Evolutionary conservation across 345 rosid genomes (phyloP).

Genomic region (Hypericum perforatum): DNA sequence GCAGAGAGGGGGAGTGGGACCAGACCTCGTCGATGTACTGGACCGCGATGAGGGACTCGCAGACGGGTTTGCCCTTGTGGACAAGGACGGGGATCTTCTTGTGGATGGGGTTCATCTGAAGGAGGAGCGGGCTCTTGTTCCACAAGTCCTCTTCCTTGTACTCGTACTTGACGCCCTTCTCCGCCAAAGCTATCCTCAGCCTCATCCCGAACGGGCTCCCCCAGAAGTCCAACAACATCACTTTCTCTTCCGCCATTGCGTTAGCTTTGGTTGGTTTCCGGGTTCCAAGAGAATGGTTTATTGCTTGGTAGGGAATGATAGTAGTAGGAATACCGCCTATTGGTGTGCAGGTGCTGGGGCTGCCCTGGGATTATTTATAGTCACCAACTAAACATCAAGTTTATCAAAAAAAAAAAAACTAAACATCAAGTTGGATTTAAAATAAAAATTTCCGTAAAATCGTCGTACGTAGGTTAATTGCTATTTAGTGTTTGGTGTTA

Average conservation of each 20-base stretch:
- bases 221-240: slow-evolving; percentile 1
- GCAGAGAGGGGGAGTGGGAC: not conserved
- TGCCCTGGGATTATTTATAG: no score
- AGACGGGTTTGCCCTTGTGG: slow-evolving; percentile 3
- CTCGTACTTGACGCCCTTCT: slow-evolving; percentile 6
- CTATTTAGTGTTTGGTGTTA: no score
- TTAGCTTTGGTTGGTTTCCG: no score
- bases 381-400: no score
- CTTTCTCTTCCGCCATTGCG: not conserved
- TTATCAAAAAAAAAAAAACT: no score
- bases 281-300: no score
- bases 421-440: no score
- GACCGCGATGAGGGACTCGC: not conserved
- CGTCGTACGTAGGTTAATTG: no score
- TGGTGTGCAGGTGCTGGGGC: no score
- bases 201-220: slow-evolving; percentile 2
- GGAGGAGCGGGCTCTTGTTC: slow-evolving; percentile 1
- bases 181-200: not conserved
- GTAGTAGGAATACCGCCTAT: no score
- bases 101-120: not conserved
- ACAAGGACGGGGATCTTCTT: slow-evolving; percentile 6
- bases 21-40: slow-evolving; percentile 2
- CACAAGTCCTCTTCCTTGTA: slow-evolving; percentile 1
- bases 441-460: no score
- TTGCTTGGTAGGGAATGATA: no score